These are phyloP conservation scores for Epichloe uncinata DNA, from an alignment of 2,329 filamentous ascomycete species.

Conservation along the genomic window DNA sequence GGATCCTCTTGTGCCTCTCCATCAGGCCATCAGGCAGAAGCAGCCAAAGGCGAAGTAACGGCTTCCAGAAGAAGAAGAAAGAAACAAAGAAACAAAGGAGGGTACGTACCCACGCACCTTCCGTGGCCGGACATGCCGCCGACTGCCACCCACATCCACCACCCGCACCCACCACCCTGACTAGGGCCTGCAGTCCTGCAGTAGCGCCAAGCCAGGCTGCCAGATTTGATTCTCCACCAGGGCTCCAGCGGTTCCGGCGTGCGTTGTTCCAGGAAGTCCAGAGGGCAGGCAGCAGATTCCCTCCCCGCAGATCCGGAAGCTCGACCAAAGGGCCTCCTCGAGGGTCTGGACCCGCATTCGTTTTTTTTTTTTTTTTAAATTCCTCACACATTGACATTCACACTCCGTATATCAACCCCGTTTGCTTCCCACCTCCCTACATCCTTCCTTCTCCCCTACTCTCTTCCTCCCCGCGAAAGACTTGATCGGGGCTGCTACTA, in stretches of 20 bases:
- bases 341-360: not conserved
- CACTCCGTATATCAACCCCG: not conserved
- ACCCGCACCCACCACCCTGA: not conserved
- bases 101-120: not conserved
- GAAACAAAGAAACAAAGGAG: not conserved
- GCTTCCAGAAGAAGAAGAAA: slow-evolving; percentile 2
- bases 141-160: not conserved
- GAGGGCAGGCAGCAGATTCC: not conserved
- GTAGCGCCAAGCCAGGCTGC: slow-evolving; percentile 2
- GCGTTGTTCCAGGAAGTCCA: not conserved
- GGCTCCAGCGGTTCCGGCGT: not conserved
- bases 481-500: no score
- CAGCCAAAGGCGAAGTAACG: not conserved
- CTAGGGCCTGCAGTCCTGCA: not conserved
- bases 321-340: no score
- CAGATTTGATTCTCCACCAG: slow-evolving; percentile 4
- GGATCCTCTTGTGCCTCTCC: no score
- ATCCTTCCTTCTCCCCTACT: not conserved
- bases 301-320: no score
- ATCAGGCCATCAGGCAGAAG: not conserved
- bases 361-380: no score
- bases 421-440: not conserved
- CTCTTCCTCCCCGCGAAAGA: not conserved
- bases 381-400: not conserved
- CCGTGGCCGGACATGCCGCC: slow-evolving; percentile 1